Conservation (phyloP, 2,329 filamentous ascomycete genomes). For the Berkeleyomyces rouxiae region DNA sequence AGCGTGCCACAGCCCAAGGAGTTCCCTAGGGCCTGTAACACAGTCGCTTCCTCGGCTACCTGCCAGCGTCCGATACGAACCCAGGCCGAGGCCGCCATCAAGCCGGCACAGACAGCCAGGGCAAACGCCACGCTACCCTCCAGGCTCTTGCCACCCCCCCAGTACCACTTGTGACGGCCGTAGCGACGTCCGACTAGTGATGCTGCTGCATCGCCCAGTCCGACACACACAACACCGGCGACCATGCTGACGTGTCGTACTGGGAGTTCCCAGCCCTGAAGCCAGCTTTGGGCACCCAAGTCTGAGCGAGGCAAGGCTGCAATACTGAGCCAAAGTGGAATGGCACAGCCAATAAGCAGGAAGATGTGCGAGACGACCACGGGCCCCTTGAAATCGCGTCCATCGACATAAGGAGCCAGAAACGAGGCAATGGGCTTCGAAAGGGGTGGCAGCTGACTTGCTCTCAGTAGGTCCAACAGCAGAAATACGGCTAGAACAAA, state of each 20-base stretch:
- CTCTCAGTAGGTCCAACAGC: constrained; percentile 73
- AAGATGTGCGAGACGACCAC: constrained; percentile 96
- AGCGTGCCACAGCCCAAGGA: constrained; percentile 57
- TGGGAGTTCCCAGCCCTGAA: constrained; percentile 55
- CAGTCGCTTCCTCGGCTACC: constrained; percentile 46
- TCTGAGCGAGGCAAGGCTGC: constrained; percentile 46
- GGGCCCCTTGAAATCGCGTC: constrained; percentile 77
- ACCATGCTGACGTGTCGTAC: constrained; percentile 75
- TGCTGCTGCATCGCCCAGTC: constrained; percentile 85
- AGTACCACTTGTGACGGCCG: constrained; percentile 81
- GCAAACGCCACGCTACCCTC: constrained; percentile 78
- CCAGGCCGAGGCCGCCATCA: constrained; percentile 57
- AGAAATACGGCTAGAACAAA: constrained; percentile 73
- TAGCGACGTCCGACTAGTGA: constrained; percentile 77
- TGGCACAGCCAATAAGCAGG: constrained; percentile 81
- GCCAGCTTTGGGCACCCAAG: neutral
- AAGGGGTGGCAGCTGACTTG: constrained; percentile 78
- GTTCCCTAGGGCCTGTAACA: constrained; percentile 24
- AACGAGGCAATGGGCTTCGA: constrained; percentile 75
- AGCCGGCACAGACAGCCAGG: constrained; percentile 56
- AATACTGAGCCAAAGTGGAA: constrained; percentile 80
- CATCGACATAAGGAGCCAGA: constrained; percentile 85
- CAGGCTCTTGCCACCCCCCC: constrained; percentile 90
- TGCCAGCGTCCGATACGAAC: constrained; percentile 62
- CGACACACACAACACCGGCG: constrained; percentile 82